A percentile compares a stretch with the other conserved stretches of the same genome.
phyloP scores from a whole-genome alignment of 192 early-diverging fungal genomes.

The Powellomyces hirtus region DNA sequence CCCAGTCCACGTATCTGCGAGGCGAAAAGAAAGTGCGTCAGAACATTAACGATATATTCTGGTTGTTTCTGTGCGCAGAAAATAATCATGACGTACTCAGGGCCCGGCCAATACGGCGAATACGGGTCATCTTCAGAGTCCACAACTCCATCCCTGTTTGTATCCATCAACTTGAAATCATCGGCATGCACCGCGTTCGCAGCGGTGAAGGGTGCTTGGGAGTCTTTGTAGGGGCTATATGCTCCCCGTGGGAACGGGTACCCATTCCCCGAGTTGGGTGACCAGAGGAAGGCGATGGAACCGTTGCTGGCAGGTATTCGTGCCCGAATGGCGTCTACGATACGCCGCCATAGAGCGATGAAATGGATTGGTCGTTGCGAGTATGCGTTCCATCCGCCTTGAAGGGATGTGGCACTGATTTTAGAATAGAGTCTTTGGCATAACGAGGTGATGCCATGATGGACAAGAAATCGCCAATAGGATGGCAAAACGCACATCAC shows the following conservation, averaged over 20 bases:
- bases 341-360: conserved; percentile 17
- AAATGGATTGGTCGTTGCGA: conserved; percentile 27
- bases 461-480: too few species aligned
- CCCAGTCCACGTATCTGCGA: conserved; percentile 35
- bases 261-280: conserved; percentile 14
- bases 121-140: conserved; percentile 39
- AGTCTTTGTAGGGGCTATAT: conserved; percentile 4
- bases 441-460: too few species aligned
- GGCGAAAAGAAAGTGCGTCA: too few species aligned
- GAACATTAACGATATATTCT: too few species aligned
- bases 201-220: too few species aligned
- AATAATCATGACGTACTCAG: conserved; percentile 2
- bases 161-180: conserved; percentile 23
- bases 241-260: conserved; percentile 19
- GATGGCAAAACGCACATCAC: too few species aligned
- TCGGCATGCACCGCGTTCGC: neutral
- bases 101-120: conserved; percentile 36
- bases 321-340: conserved; percentile 12
- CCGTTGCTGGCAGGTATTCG: neutral
- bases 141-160: conserved; percentile 33
- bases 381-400: conserved; percentile 29
- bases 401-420: too few species aligned
- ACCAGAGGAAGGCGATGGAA: conserved; percentile 25
- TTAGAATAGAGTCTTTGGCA: too few species aligned
- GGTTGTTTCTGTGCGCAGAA: too few species aligned